phyloP scores from a whole-genome alignment of 1,139 yeast species.

The Geotrichum restrictum region DNA sequence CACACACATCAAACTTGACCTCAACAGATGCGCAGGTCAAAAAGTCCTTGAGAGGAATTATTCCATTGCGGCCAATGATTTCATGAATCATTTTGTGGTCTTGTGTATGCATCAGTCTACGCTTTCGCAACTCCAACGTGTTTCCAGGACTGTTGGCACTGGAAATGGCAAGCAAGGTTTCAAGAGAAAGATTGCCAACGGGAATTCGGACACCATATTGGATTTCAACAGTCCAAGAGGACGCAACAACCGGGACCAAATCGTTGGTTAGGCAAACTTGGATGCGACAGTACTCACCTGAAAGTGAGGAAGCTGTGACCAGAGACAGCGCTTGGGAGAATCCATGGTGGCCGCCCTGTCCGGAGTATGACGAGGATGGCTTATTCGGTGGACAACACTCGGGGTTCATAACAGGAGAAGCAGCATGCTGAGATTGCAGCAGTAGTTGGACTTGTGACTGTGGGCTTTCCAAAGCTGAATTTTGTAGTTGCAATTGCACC shows the following conservation, averaged over 20 bases:
- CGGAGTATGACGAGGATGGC: slow-evolving; percentile 13
- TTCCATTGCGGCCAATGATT: slow-evolving; percentile 28
- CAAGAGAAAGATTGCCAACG: slow-evolving; percentile 43
- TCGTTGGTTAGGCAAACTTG: slow-evolving; percentile 72
- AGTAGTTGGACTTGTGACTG: slow-evolving; percentile 22
- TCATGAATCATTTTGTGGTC: slow-evolving; percentile 40
- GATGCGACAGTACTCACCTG: slow-evolving; percentile 72
- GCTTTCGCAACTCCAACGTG: slow-evolving; percentile 8
- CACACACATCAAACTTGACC: slow-evolving; percentile 71
- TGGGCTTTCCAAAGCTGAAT: slow-evolving; percentile 3
- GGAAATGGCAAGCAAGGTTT: slow-evolving; percentile 41
- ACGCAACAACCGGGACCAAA: slow-evolving; percentile 81
- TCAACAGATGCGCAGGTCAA: slow-evolving; percentile 52
- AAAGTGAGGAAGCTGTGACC: slow-evolving; percentile 86
- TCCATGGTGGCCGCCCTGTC: slow-evolving; percentile 16
- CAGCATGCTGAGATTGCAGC: slow-evolving; percentile 16
- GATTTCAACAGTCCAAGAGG: slow-evolving; percentile 60
- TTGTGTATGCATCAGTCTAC: slow-evolving; percentile 22
- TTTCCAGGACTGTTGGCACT: slow-evolving; percentile 12
- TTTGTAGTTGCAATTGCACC: slow-evolving; percentile 22
- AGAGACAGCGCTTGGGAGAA: slow-evolving; percentile 53
- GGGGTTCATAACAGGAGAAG: slow-evolving; percentile 8
- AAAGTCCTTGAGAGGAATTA: slow-evolving; percentile 62
- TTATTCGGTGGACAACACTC: neutral
- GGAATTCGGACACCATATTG: slow-evolving; percentile 51